These are phyloP conservation scores for Neonectria sp. DNA, from an alignment of 2,329 filamentous ascomycete genomes.

Conservation along the genomic window DNA sequence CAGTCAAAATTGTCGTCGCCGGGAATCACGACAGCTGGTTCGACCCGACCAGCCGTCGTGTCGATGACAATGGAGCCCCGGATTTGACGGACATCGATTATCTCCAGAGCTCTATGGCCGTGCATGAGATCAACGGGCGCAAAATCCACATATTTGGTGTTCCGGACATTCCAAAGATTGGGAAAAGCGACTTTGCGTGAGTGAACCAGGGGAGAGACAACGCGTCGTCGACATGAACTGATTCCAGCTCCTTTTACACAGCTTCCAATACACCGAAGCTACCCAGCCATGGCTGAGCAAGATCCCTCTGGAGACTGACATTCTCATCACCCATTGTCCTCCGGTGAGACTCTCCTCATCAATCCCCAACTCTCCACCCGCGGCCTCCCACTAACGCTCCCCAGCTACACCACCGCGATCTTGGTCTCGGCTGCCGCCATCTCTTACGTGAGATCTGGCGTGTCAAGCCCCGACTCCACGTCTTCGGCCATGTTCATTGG, in stretches of 20 bases:
- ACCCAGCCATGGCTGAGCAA: slow-evolving; percentile 80
- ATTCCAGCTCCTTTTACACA: slow-evolving; percentile 47
- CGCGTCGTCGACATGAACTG: slow-evolving; percentile 7
- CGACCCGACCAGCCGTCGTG: slow-evolving; percentile 74
- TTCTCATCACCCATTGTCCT: slow-evolving; percentile 87
- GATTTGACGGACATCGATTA: slow-evolving; percentile 81
- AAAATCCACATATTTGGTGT: slow-evolving; percentile 80
- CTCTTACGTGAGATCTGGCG: slow-evolving; percentile 82
- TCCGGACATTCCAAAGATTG: slow-evolving; percentile 83
- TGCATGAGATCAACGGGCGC: slow-evolving; percentile 72
- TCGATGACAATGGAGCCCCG: slow-evolving; percentile 70
- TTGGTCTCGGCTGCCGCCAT: slow-evolving; percentile 78
- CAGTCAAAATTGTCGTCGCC: slow-evolving; percentile 84
- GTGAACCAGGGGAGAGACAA: slow-evolving; percentile 27
- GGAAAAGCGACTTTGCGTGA: slow-evolving; percentile 76
- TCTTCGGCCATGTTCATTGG: slow-evolving; percentile 90
- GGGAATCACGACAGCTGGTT: slow-evolving; percentile 95
- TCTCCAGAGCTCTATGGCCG: slow-evolving; percentile 78
- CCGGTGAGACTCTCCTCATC: slow-evolving; percentile 63
- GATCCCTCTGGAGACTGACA: slow-evolving; percentile 80
- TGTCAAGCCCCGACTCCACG: slow-evolving; percentile 80
- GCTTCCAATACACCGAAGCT: slow-evolving; percentile 79
- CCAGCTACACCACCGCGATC: slow-evolving; percentile 77
- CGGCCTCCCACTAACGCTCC: slow-evolving; percentile 23
- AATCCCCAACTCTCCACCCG: no score